Percentiles rank a stretch among this genome's conserved stretches.
phyloP scores from a whole-genome alignment of 2,329 filamentous ascomycete genomes.

The Aspergillus sp. region DNA sequence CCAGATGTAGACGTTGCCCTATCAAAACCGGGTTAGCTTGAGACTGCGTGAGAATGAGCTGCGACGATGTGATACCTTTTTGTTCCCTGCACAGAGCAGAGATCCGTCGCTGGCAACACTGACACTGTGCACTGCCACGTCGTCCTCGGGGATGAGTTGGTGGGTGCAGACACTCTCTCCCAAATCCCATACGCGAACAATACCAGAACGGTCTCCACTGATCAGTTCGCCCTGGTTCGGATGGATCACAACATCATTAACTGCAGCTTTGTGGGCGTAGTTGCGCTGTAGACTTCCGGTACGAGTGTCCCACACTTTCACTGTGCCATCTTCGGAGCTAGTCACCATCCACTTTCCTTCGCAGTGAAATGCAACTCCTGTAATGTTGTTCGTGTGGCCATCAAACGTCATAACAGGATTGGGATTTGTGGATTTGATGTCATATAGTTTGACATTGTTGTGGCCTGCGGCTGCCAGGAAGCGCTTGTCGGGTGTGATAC shows the following conservation, averaged over 20 bases:
- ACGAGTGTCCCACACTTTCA: conserved; percentile 95
- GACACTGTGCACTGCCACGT: conserved; percentile 87
- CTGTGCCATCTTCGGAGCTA: conserved; percentile 90
- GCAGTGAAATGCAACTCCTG: conserved; percentile 94
- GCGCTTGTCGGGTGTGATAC: conserved; percentile 96
- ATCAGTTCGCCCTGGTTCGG: conserved; percentile 98
- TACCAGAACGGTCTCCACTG: conserved; percentile 87
- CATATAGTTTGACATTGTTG: conserved; percentile 93
- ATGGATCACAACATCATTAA: conserved; percentile 98
- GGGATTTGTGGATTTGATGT: conserved; percentile 97
- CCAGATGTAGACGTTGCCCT: conserved; percentile 98
- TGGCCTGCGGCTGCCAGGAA: conserved; percentile 78
- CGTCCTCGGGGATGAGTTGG: conserved; percentile 92
- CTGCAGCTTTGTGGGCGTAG: conserved; percentile 82
- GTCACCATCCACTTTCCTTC: conserved; percentile 99
- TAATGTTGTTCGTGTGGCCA: conserved; percentile 92
- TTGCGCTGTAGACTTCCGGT: conserved; percentile 83
- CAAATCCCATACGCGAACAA: conserved; percentile 92
- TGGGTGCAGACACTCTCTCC: conserved; percentile 97
- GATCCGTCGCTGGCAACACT: conserved; percentile 94
- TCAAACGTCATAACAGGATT: conserved; percentile 91
- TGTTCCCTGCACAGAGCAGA: conserved; percentile 89
- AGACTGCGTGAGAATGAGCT: no score
- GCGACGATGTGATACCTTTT: conserved; percentile 55
- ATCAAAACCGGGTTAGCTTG: conserved; percentile 5